Conservation (phyloP, 768 basidiomycete species). For the Naganishia vaughanmartiniae region DNA sequence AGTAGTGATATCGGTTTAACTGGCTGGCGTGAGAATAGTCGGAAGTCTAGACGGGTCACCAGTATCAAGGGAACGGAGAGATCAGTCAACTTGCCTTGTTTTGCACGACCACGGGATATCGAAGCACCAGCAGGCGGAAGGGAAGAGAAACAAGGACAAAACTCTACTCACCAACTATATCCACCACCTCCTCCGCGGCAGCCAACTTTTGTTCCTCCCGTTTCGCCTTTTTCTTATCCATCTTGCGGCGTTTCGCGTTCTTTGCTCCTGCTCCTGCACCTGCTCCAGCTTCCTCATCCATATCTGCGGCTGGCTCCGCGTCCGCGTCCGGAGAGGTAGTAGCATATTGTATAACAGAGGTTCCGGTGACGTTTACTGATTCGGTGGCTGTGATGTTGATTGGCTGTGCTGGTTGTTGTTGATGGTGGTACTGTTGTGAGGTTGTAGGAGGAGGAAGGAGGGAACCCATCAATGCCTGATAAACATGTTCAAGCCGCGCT, state of each 20-base stretch:
- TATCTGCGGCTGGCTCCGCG: neutral
- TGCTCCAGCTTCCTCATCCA: neutral
- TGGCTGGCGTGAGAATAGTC: conserved; percentile 9
- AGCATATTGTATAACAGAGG: too few relatives aligned
- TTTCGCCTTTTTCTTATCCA: conserved; percentile 33
- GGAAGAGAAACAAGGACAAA: neutral
- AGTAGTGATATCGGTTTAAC: conserved; percentile 22
- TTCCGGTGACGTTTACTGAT: too few relatives aligned
- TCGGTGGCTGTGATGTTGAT: too few relatives aligned
- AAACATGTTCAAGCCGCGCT: neutral
- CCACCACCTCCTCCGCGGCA: conserved; percentile 13
- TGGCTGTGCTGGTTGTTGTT: too few relatives aligned
- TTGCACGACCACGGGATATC: too few relatives aligned
- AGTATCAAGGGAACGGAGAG: neutral
- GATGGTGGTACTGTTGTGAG: too few relatives aligned
- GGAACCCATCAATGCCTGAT: neutral
- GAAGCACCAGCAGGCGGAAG: too few relatives aligned
- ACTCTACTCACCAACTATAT: neutral
- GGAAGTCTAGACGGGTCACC: conserved; percentile 14
- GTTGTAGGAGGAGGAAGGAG: neutral
- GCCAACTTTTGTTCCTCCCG: conserved; percentile 25
- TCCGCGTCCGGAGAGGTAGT: too few relatives aligned
- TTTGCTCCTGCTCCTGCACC: conserved; percentile 2
- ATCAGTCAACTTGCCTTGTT: neutral
- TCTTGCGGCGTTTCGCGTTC: conserved; percentile 32